phyloP scores from a whole-genome alignment of 2,329 filamentous ascomycete genomes.

The Neofusicoccum sp. region DNA sequence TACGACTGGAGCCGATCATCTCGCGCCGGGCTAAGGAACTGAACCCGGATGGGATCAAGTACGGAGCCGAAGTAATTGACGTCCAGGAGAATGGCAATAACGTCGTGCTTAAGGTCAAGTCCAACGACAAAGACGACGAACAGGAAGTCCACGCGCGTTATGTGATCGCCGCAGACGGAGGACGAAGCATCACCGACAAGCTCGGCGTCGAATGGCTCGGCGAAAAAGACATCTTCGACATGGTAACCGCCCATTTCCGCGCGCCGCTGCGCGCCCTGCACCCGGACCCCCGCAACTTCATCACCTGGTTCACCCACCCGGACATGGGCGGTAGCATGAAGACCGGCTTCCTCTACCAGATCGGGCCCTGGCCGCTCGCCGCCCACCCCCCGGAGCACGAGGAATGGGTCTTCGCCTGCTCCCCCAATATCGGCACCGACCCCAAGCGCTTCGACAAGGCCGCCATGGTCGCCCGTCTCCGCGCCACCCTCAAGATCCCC shows the following conservation, averaged over 20 bases:
- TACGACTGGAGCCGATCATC: constrained; percentile 36
- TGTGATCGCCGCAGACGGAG: constrained; percentile 36
- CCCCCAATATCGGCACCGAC: constrained; percentile 24
- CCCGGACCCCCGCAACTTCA: constrained; percentile 31
- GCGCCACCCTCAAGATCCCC: constrained; percentile 24
- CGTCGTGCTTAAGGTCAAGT: constrained; percentile 24
- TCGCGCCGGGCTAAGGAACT: constrained; percentile 28
- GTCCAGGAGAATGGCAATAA: constrained; percentile 22
- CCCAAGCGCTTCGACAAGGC: constrained; percentile 21
- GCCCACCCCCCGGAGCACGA: constrained; percentile 20
- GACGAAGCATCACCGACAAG: constrained; percentile 29
- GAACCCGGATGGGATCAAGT: constrained; percentile 30
- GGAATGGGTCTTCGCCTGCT: constrained; percentile 36
- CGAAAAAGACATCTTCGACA: constrained; percentile 32
- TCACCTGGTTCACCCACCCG: constrained; percentile 39
- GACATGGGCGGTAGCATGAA: constrained; percentile 32
- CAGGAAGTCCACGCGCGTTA: constrained; percentile 26
- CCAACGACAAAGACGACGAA: background rate
- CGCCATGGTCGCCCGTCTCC: constrained; percentile 25
- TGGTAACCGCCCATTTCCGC: constrained; percentile 35
- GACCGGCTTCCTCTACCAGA: constrained; percentile 36
- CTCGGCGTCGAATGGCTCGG: constrained; percentile 33
- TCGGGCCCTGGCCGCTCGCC: constrained; percentile 30
- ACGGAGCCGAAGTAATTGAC: constrained; percentile 27
- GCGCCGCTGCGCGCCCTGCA: constrained; percentile 28